Evolutionary conservation across 768 basidiomycete genomes (phyloP).

Genomic region (Chalciporus chontae): DNA sequence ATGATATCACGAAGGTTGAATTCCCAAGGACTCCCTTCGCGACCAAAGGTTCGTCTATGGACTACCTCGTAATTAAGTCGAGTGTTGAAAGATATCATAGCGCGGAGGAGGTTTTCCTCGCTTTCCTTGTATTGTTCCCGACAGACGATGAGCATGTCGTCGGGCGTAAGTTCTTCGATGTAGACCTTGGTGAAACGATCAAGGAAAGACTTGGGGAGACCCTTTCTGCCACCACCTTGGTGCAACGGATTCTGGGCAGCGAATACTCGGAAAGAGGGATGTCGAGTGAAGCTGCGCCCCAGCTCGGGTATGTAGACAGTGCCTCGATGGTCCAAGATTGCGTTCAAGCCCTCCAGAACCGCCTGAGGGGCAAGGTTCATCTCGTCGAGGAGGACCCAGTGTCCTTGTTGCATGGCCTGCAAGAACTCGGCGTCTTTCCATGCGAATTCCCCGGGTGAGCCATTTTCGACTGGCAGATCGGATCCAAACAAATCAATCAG

Average conservation of each 20-base stretch:
- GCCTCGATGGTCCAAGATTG: slow-evolving; percentile 92
- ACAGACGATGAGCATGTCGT: slow-evolving; percentile 79
- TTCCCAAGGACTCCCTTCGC: slow-evolving; percentile 91
- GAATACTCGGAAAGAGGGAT: slow-evolving; percentile 94
- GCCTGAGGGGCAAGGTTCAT: slow-evolving; percentile 99
- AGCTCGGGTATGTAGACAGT: slow-evolving; percentile 94
- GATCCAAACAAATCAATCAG: slow-evolving; percentile 94
- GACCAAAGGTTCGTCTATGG: slow-evolving; percentile 61
- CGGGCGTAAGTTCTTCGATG: slow-evolving; percentile 74
- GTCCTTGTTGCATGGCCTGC: slow-evolving; percentile 87
- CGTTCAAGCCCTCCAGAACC: slow-evolving; percentile 94
- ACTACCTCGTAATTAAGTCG: slow-evolving; percentile 66
- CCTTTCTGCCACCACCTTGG: slow-evolving; percentile 97
- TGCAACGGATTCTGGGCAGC: slow-evolving; percentile 96
- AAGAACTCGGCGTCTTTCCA: slow-evolving; percentile 99
- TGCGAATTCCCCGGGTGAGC: slow-evolving; percentile 85
- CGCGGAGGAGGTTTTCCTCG: slow-evolving; percentile 48
- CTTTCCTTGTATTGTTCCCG: slow-evolving; percentile 65
- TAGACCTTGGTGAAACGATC: slow-evolving; percentile 99
- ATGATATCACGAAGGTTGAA: slow-evolving; percentile 95
- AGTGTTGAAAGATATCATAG: slow-evolving; percentile 83
- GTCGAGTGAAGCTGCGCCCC: slow-evolving; percentile 79
- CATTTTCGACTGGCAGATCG: slow-evolving; percentile 92
- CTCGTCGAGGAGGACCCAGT: slow-evolving; percentile 97
- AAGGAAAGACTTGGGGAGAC: slow-evolving; percentile 93